Evolutionary conservation across 2,329 filamentous ascomycete species (phyloP).

Genomic region (Massarina eburnea): DNA sequence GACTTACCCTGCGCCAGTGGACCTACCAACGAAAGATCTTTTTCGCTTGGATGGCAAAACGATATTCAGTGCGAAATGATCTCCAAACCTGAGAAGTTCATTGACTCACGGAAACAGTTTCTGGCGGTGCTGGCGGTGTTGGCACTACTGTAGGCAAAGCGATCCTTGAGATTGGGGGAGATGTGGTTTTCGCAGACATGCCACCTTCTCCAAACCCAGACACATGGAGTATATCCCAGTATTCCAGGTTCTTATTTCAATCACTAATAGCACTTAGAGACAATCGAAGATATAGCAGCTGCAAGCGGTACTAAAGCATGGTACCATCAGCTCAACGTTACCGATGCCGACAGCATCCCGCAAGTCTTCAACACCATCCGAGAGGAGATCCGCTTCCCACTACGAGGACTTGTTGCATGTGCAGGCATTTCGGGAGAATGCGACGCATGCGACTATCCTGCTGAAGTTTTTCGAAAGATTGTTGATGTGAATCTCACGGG

Average conservation of each 20-base stretch:
- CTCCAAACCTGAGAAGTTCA: background rate
- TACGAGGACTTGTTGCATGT: conserved; percentile 29
- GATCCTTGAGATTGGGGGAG: conserved; percentile 29
- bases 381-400: conserved; percentile 15
- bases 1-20: conserved; percentile 16
- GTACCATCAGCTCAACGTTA: conserved; percentile 24
- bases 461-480: conserved; percentile 36
- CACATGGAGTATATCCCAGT: conserved; percentile 12
- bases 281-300: conserved; percentile 7
- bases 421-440: conserved; percentile 33
- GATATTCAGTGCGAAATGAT: conserved; percentile 18
- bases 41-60: conserved; percentile 26
- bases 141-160: conserved; percentile 23
- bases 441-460: conserved; percentile 37
- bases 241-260: background rate
- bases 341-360: conserved; percentile 20
- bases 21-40: conserved; percentile 20
- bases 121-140: conserved; percentile 31
- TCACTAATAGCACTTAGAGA: background rate
- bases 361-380: conserved; percentile 13
- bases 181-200: conserved; percentile 26
- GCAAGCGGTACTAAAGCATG: conserved; percentile 11
- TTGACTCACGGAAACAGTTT: conserved; percentile 15
- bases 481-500: conserved; percentile 44
- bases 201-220: conserved; percentile 1